phyloP scores from a whole-genome alignment of 169 alveolate genomes.

The Babesia ovis region DNA sequence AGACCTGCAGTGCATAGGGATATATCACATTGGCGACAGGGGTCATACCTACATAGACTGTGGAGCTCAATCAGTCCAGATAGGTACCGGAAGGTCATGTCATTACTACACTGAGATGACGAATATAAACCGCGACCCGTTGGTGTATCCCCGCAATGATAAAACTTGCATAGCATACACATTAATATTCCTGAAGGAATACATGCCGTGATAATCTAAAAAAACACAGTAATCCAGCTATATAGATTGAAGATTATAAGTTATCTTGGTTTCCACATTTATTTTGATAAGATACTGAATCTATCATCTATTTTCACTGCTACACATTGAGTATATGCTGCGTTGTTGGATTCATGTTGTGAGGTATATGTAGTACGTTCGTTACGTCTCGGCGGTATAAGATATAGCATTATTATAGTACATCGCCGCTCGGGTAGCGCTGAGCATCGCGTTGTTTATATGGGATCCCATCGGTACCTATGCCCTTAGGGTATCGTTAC shows the following conservation, averaged over 20 bases:
- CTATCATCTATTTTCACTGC: background rate
- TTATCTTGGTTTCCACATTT: background rate
- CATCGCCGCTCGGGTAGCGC: slow-evolving; percentile 1
- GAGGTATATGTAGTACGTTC: background rate
- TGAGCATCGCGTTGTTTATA: background rate
- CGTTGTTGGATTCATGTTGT: background rate
- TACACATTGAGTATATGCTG: background rate
- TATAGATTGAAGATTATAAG: too few relatives aligned
- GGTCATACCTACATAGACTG: background rate
- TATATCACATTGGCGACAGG: too few relatives aligned
- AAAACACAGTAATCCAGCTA: too few relatives aligned
- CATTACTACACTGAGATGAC: background rate
- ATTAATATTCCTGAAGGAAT: too few relatives aligned
- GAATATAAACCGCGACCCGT: too few relatives aligned
- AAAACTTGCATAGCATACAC: too few relatives aligned
- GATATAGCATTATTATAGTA: too few relatives aligned
- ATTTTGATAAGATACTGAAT: background rate
- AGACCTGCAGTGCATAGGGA: background rate
- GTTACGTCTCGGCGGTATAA: too few relatives aligned
- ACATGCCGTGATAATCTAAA: too few relatives aligned
- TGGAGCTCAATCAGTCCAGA: background rate
- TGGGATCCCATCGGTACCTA: background rate
- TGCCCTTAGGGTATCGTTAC: background rate
- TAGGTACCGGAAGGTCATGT: background rate
- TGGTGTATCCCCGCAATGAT: too few relatives aligned